Evolutionary conservation across 2,329 filamentous ascomycete species (phyloP).

Genomic region (Pestalotiopsis sp.): DNA sequence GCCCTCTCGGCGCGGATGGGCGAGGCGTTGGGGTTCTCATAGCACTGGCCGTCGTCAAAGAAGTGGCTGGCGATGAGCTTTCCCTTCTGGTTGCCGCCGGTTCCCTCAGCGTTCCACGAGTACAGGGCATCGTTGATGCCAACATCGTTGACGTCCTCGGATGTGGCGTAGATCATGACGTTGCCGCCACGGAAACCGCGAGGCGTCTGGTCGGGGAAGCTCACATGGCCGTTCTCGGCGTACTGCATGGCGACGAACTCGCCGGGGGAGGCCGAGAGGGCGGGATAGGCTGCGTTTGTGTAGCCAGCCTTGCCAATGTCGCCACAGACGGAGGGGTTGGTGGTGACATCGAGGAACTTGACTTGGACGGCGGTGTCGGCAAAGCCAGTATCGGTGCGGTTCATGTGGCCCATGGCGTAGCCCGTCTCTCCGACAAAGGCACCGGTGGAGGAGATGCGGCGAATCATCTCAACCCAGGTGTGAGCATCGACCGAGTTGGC

Average conservation of each 20-base stretch:
- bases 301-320: constrained; percentile 59
- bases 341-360: constrained; percentile 52
- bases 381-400: constrained; percentile 56
- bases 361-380: constrained; percentile 59
- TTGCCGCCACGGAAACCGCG: constrained; percentile 61
- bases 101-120: constrained; percentile 76
- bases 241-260: constrained; percentile 68
- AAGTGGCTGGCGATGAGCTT: constrained; percentile 73
- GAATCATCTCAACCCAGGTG: constrained; percentile 80
- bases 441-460: constrained; percentile 71
- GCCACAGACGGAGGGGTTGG: constrained; percentile 56
- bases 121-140: constrained; percentile 58
- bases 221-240: constrained; percentile 77
- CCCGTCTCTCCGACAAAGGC: constrained; percentile 70
- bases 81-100: constrained; percentile 77
- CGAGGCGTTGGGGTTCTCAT: constrained; percentile 66
- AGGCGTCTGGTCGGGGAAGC: constrained; percentile 59
- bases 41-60: constrained; percentile 91
- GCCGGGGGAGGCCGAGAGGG: constrained; percentile 58
- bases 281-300: constrained; percentile 58
- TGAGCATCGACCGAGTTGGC: constrained; percentile 53
- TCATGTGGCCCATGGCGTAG: constrained; percentile 70
- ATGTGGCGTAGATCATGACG: constrained; percentile 75
- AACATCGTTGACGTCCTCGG: constrained; percentile 46
- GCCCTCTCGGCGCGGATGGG: constrained; percentile 61